Evolutionary conservation across 2,329 filamentous ascomycete species (phyloP), one percentile per base, ranked within the genome.

Genomic region (Aspergillus aculeatus): DNA sequence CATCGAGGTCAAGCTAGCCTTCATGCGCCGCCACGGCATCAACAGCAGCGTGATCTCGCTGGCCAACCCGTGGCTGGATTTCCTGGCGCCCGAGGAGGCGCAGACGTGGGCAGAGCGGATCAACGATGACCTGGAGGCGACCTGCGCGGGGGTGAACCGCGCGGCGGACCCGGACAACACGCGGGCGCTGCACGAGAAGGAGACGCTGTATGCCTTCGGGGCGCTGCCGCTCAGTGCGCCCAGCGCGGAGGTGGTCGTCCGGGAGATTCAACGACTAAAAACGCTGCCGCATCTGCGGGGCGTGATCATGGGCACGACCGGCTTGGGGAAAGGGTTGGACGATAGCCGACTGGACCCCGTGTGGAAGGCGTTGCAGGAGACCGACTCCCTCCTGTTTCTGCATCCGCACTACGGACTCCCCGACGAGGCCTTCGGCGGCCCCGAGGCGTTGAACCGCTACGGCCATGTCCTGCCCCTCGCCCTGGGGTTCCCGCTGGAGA

Each of bases 41-140:
- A 84, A 89, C 74, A 86, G 89, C 64, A 95, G 90, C 1, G 90
- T 96, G 54, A 86, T 97, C 63, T 95, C 91, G 0, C 86, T 96
- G 23, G 93, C 93, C 14, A 97, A 97, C 71, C 93, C 93, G 0
- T 97, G 93, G 93, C 83, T 97, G 2, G 93, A 97, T 76, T 97
- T 96, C 71, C 77, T 96, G 0, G 75, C 80, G 0, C 71, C 85
- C 0, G 73, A 79, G 4, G 84, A 88, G 64, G 89, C 90, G 0
- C 84, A 83, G 1, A 72, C 76, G 31, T 86, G 88, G 52, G 91
- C 91, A 0, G 71, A 78, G 56, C 81, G 80, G 0, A 88, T 96
- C 73, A 97, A 96, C 74, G 80, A 88, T 65, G 91, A 94, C 65
- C 88, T 96, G 55, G 85, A 92, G 53, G 70, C 73, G 49, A 88